phyloP scores from a whole-genome alignment of 352 stramenopile genomes.

The Pythium coloratum region DNA sequence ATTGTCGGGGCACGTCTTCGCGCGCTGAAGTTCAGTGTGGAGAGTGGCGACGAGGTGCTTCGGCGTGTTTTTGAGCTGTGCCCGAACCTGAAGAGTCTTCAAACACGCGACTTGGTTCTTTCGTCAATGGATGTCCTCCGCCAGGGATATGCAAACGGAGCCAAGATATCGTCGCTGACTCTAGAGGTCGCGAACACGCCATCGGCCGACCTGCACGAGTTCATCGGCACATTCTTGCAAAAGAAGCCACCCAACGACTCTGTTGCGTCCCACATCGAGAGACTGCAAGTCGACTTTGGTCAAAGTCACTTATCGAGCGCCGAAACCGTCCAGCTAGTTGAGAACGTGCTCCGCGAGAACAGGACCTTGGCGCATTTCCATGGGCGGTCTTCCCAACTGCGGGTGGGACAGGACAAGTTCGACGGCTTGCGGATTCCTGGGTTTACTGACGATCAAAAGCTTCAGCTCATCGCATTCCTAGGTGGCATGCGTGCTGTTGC shows the following conservation, averaged over 20 bases:
- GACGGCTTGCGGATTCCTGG: not conserved
- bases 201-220: not conserved
- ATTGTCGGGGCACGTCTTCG: not conserved
- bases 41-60: not conserved
- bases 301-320: not conserved
- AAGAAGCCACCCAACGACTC: not conserved
- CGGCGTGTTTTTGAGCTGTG: not conserved
- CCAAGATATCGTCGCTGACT: not conserved
- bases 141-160: not conserved
- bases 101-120: too few species aligned
- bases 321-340: not conserved
- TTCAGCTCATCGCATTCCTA: not conserved
- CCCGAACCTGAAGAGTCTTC: not conserved
- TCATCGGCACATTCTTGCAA: not conserved
- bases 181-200: not conserved
- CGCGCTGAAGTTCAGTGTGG: not conserved
- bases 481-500: not conserved
- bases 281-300: not conserved
- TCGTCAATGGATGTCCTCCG: not conserved
- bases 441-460: not conserved
- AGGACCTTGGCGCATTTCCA: not conserved
- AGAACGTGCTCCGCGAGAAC: not conserved
- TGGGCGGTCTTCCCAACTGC: too few species aligned
- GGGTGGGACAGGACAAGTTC: not conserved
- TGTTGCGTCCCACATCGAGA: not conserved